phyloP scores from a whole-genome alignment of 805 yeast species.

The Wickerhamiella sergipiensis region DNA sequence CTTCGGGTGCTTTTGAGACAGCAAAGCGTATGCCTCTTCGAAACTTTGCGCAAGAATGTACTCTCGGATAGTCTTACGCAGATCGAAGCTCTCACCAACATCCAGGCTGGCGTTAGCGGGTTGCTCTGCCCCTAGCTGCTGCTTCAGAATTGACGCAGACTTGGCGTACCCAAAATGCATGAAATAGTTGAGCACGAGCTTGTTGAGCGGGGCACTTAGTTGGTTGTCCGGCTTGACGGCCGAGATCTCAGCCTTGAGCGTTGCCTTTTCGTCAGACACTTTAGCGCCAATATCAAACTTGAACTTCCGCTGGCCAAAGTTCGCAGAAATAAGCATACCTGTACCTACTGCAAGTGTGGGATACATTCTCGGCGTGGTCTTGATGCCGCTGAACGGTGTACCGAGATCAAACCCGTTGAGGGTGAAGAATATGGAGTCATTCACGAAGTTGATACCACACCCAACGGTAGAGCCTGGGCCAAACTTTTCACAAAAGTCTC shows the following conservation, averaged over 20 bases:
- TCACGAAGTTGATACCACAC: conserved; percentile 63
- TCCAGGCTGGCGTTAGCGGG: neutral
- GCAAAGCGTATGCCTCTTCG: conserved; percentile 29
- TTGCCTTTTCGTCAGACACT: conserved; percentile 33
- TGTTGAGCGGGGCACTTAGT: conserved; percentile 19
- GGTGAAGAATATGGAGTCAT: conserved; percentile 55
- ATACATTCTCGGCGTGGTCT: conserved; percentile 26
- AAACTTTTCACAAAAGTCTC: conserved; percentile 30
- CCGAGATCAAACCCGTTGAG: conserved; percentile 63
- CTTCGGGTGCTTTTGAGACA: conserved; percentile 29
- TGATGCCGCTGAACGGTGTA: conserved; percentile 36
- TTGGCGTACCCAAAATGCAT: conserved; percentile 46
- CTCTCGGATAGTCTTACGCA: conserved; percentile 34
- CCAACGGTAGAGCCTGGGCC: conserved; percentile 52
- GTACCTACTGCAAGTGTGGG: conserved; percentile 38
- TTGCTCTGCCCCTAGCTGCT: conserved; percentile 27
- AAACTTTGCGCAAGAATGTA: conserved; percentile 33
- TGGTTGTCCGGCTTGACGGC: conserved; percentile 4
- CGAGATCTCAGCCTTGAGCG: conserved; percentile 15
- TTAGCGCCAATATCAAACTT: conserved; percentile 46
- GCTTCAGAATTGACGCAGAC: conserved; percentile 37
- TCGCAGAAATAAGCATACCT: conserved; percentile 34
- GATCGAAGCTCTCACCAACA: neutral
- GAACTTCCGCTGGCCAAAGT: conserved; percentile 40
- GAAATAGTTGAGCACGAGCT: conserved; percentile 35